Conservation (phyloP, 1,284 basidiomycete species). For the Pterulicium gracile region DNA sequence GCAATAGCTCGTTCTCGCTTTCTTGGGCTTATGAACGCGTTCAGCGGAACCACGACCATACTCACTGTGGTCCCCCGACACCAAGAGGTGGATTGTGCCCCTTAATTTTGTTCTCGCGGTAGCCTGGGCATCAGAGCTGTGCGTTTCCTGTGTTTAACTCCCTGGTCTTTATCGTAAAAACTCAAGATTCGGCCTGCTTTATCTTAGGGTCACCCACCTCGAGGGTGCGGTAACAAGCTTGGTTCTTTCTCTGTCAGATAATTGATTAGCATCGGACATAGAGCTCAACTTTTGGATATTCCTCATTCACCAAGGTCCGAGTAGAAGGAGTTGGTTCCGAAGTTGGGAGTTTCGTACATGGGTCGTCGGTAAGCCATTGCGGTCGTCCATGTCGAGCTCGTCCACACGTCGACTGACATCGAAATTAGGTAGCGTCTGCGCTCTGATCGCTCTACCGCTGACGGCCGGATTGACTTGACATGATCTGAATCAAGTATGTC, state of each 20-base stretch:
- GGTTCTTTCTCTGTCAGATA: conserved; percentile 4
- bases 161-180: too few species aligned
- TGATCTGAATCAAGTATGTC: conserved; percentile 28
- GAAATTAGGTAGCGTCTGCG: conserved; percentile 42
- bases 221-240: conserved; percentile 37
- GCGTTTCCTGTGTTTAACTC: conserved; percentile 17
- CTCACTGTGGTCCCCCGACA: conserved; percentile 28
- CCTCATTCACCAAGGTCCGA: conserved; percentile 58
- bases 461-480: conserved; percentile 46
- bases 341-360: conserved; percentile 53
- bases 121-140: conserved; percentile 68
- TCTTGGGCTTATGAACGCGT: too few species aligned
- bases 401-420: conserved; percentile 8
- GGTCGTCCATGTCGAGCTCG: not conserved
- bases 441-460: conserved; percentile 57
- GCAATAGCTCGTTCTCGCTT: conserved; percentile 6
- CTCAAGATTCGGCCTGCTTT: conserved; percentile 3
- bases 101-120: conserved; percentile 56
- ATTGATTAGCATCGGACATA: conserved; percentile 16
- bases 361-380: conserved; percentile 37
- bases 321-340: conserved; percentile 60
- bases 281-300: conserved; percentile 73
- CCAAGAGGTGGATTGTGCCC: conserved; percentile 47
- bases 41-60: conserved; percentile 50
- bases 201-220: conserved; percentile 63